Conservation (phyloP, 768 basidiomycete species). For the Phaeotremella fagi region DNA sequence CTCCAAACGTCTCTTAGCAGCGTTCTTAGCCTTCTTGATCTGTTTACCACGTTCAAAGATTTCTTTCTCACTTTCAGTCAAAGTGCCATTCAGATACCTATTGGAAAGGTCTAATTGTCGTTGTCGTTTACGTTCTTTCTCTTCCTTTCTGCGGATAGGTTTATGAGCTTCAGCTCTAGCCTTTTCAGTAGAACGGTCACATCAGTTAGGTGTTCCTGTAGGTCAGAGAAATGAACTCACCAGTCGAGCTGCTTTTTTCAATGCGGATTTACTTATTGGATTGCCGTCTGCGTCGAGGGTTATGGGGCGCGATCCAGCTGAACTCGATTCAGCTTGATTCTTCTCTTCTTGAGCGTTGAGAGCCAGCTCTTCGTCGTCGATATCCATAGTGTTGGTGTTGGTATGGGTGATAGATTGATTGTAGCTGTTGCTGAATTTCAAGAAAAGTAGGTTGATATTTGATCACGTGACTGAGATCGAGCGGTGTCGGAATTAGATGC, state of each 20-base stretch:
- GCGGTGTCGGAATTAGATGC: too few relatives aligned
- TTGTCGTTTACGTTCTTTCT: constrained; percentile 25
- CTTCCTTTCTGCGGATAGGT: constrained; percentile 21
- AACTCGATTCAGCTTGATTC: background rate
- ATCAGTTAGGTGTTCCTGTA: background rate
- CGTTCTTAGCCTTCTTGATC: constrained; percentile 18
- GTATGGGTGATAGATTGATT: too few relatives aligned
- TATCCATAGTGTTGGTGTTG: background rate
- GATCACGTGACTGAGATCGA: too few relatives aligned
- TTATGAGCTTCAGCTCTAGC: constrained; percentile 18
- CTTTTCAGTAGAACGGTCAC: constrained; percentile 6
- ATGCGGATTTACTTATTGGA: constrained; percentile 36
- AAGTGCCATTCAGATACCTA: constrained; percentile 19
- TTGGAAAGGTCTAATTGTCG: constrained; percentile 9
- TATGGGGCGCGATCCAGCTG: constrained; percentile 2
- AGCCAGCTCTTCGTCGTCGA: constrained; percentile 10
- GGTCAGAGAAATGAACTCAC: constrained; percentile 15
- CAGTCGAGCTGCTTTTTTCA: constrained; percentile 39
- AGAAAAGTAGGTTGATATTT: too few relatives aligned
- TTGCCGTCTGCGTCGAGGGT: background rate
- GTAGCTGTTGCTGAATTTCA: too few relatives aligned
- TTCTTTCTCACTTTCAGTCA: constrained; percentile 43
- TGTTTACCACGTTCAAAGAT: constrained; percentile 50
- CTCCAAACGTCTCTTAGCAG: constrained; percentile 54
- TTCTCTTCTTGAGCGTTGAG: constrained; percentile 4